Percentiles rank a stretch among this genome's conserved stretches.
These are phyloP conservation scores for Mycena crocata DNA, from an alignment of 768 basidiomycete species.

Conservation along the genomic window DNA sequence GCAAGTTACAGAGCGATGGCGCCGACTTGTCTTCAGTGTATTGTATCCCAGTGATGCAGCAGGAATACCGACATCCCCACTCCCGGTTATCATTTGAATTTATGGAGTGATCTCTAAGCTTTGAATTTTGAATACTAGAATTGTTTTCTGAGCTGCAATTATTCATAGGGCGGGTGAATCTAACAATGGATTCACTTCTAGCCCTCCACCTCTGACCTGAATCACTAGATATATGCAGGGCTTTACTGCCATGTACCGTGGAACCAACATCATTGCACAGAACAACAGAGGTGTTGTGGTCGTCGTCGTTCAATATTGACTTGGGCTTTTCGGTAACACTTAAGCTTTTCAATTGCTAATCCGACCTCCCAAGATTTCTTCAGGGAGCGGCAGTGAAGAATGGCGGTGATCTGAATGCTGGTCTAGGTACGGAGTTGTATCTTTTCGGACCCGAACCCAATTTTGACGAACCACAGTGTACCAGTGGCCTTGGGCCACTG, in stretches of 20 bases:
- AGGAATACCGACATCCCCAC: neutral
- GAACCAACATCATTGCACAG: constrained; percentile 50
- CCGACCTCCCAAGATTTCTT: constrained; percentile 35
- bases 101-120: too few relatives aligned
- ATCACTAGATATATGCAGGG: constrained; percentile 49
- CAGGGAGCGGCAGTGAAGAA: constrained; percentile 41
- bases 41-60: constrained; percentile 5
- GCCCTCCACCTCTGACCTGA: neutral
- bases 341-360: neutral
- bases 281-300: constrained; percentile 48
- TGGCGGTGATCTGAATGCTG: constrained; percentile 44
- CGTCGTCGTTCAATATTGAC: too few relatives aligned
- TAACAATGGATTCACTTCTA: neutral
- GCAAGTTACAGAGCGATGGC: too few relatives aligned
- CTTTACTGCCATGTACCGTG: constrained; percentile 42
- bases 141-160: too few relatives aligned
- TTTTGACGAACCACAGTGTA: neutral
- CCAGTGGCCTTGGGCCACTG: too few relatives aligned
- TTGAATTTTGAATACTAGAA: too few relatives aligned
- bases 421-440: constrained; percentile 35
- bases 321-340: constrained; percentile 47
- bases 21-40: neutral
- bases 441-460: neutral
- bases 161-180: constrained; percentile 15
- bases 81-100: constrained; percentile 13